These are phyloP conservation scores for Nidula niveotomentosa DNA, from an alignment of 1,284 basidiomycete genomes.

Conservation along the genomic window DNA sequence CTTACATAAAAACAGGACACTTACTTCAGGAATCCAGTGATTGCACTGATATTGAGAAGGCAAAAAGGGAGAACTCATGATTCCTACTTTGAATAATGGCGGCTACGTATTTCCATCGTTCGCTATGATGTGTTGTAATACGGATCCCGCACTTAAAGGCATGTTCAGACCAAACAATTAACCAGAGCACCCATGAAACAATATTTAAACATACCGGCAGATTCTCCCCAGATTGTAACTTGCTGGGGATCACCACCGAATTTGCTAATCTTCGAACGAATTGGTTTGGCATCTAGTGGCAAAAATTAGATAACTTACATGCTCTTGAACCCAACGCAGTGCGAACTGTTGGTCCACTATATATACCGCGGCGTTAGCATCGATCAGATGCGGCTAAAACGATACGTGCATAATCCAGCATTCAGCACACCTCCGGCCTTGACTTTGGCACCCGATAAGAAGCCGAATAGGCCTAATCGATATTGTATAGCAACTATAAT, in stretches of 20 bases:
- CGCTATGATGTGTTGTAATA: slow-evolving; percentile 36
- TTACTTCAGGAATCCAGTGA: slow-evolving; percentile 40
- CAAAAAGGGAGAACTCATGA: slow-evolving; percentile 42
- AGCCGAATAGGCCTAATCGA: slow-evolving; percentile 41
- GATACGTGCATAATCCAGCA: slow-evolving; percentile 30
- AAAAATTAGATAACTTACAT: slow-evolving; percentile 24
- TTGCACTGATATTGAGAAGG: slow-evolving; percentile 46
- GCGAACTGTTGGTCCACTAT: slow-evolving; percentile 42
- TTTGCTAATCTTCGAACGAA: background rate
- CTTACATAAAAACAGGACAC: slow-evolving; percentile 2
- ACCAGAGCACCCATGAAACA: too few relatives aligned
- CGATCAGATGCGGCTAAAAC: background rate
- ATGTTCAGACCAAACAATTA: too few relatives aligned
- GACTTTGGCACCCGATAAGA: slow-evolving; percentile 30
- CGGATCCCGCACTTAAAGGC: slow-evolving; percentile 32
- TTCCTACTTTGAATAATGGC: slow-evolving; percentile 40
- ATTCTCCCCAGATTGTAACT: background rate
- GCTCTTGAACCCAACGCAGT: slow-evolving; percentile 36
- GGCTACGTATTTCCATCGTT: slow-evolving; percentile 33
- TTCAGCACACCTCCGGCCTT: slow-evolving; percentile 31
- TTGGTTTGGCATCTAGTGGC: background rate
- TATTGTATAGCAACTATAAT: slow-evolving; percentile 39
- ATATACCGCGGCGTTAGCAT: background rate
- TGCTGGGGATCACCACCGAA: background rate
- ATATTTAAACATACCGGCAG: slow-evolving; percentile 1